Evolutionary conservation across 139 green algal genomes (phyloP).

Genomic region (Asterochloris erici): DNA sequence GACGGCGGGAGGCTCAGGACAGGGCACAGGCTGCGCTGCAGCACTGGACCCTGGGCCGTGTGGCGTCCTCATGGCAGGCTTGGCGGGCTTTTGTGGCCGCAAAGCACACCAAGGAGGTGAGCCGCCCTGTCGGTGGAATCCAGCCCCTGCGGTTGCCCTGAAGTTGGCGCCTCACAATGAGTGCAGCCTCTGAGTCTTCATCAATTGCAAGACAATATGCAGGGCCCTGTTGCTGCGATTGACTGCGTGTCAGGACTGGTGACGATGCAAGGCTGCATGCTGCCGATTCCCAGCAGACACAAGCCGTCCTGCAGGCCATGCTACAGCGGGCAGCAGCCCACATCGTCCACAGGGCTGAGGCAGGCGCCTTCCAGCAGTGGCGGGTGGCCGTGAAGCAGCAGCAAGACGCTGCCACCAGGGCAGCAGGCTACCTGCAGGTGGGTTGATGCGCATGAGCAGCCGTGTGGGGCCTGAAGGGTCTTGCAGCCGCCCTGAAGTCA

Average conservation of each 20-base stretch:
- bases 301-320: not conserved
- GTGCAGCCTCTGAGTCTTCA: too few relatives aligned
- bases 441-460: too few relatives aligned
- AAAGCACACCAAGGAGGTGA: too few relatives aligned
- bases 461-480: too few relatives aligned
- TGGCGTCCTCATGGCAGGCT: not conserved
- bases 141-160: too few relatives aligned
- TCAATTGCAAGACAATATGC: too few relatives aligned
- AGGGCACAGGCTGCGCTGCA: not conserved
- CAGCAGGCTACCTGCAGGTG: too few relatives aligned
- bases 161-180: too few relatives aligned
- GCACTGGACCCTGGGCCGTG: not conserved
- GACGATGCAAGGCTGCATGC: not conserved
- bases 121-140: too few relatives aligned
- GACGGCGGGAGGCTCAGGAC: not conserved
- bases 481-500: too few relatives aligned
- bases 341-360: conserved; percentile 7
- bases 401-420: not conserved
- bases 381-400: not conserved
- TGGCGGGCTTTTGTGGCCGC: not conserved
- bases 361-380: conserved; percentile 14
- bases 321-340: not conserved
- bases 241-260: too few relatives aligned
- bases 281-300: not conserved
- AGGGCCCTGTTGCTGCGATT: too few relatives aligned